Conservation (phyloP, 1,284 basidiomycete genomes). For the Chondrostereum purpureum region DNA sequence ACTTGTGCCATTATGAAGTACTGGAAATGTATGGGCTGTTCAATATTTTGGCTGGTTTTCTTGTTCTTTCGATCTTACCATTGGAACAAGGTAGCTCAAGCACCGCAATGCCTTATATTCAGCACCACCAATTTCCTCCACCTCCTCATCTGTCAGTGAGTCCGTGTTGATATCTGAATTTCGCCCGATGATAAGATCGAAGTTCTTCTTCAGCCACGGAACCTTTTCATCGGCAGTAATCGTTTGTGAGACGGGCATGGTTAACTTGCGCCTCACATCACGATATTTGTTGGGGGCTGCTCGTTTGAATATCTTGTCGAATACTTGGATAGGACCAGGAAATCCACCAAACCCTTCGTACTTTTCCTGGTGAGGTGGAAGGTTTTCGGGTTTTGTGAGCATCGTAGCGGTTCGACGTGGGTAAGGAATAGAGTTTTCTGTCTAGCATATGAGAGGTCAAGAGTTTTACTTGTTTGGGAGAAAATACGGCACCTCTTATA, state of each 20-base stretch:
- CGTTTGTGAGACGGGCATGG: constrained; percentile 24
- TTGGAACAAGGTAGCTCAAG: constrained; percentile 41
- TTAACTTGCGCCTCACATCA: constrained; percentile 32
- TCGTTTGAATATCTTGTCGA: constrained; percentile 22
- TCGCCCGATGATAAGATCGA: constrained; percentile 49
- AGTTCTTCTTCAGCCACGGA: constrained; percentile 28
- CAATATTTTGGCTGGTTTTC: no score
- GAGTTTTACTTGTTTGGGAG: not conserved
- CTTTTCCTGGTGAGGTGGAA: constrained; percentile 14
- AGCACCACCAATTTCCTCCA: constrained; percentile 77
- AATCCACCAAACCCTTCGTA: constrained; percentile 38
- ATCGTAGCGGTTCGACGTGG: constrained; percentile 8
- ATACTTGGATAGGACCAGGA: constrained; percentile 34
- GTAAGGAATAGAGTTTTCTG: constrained; percentile 7
- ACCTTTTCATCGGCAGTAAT: constrained; percentile 21
- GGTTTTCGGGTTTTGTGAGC: constrained; percentile 5
- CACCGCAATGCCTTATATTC: constrained; percentile 67
- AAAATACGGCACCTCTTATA: no score
- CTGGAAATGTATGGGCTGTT: constrained; percentile 26
- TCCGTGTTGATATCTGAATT: constrained; percentile 73
- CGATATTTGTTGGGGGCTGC: constrained; percentile 29
- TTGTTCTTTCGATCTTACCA: no score
- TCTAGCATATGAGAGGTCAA: not conserved
- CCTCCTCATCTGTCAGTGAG: constrained; percentile 60
- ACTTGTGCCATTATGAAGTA: constrained; percentile 46